phyloP scores from a whole-genome alignment of 768 basidiomycete genomes.

The Kwoniella sp. region DNA sequence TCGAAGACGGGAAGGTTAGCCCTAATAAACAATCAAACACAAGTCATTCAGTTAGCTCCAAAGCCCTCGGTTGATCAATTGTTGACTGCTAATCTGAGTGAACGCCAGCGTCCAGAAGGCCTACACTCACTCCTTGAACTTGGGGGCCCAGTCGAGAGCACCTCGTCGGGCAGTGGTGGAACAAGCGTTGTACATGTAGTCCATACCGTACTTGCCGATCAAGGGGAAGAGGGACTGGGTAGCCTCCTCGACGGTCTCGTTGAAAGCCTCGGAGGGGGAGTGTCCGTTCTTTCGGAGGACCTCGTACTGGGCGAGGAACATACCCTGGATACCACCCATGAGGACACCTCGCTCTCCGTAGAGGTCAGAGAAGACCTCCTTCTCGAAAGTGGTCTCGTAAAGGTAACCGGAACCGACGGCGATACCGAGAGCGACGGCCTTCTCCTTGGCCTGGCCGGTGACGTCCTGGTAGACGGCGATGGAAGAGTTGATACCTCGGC shows the following conservation, averaged over 20 bases:
- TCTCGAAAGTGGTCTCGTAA: conserved; percentile 99
- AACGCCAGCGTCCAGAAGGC: too few relatives aligned
- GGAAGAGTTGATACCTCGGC: conserved; percentile 74
- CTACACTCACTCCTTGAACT: conserved; percentile 71
- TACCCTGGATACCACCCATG: conserved; percentile 96
- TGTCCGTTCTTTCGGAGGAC: conserved; percentile 64
- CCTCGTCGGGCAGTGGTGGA: conserved; percentile 98
- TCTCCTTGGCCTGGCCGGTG: conserved; percentile 95
- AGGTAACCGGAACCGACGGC: conserved; percentile 94
- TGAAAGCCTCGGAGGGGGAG: conserved; percentile 90
- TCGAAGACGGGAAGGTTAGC: conserved; percentile 94
- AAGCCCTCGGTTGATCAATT: too few relatives aligned
- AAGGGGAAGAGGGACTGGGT: conserved; percentile 97
- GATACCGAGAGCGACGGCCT: conserved; percentile 90
- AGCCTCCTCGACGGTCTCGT: conserved; percentile 99
- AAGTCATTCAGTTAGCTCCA: too few relatives aligned
- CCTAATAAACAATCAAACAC: conserved; percentile 56
- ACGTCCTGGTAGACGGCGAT: conserved; percentile 97
- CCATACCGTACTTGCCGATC: conserved; percentile 93
- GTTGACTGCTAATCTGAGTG: too few relatives aligned
- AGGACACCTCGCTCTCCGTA: conserved; percentile 99
- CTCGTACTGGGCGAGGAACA: conserved; percentile 96
- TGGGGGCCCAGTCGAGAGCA: conserved; percentile 92
- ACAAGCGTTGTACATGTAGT: conserved; percentile 99
- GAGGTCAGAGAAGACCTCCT: conserved; percentile 98